These are phyloP conservation scores for Solanum lignicaule DNA, from an alignment of 257 asterid genomes.

Conservation along the genomic window DNA sequence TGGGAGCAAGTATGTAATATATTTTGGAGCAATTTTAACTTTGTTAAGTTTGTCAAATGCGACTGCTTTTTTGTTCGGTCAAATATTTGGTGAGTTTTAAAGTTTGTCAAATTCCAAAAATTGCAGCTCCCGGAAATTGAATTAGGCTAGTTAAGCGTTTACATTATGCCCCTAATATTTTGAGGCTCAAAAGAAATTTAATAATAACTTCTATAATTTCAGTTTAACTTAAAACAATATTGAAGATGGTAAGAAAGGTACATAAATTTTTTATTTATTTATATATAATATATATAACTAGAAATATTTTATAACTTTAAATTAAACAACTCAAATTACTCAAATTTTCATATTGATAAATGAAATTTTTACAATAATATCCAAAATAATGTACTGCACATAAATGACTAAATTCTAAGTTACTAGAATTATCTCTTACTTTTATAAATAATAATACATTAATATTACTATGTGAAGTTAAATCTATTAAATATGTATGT, in stretches of 20 bases:
- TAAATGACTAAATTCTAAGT: not conserved
- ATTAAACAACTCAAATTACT: not conserved
- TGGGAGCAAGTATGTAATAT: not conserved
- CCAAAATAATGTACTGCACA: not conserved
- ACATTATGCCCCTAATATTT: not conserved
- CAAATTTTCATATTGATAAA: not conserved
- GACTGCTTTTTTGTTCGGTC: not conserved
- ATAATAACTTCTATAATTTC: too few species aligned
- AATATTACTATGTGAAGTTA: too few species aligned
- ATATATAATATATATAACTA: too few species aligned
- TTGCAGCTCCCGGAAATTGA: not conserved
- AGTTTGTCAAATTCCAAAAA: not conserved
- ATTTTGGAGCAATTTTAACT: not conserved
- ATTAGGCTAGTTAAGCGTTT: not conserved
- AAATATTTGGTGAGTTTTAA: too few species aligned
- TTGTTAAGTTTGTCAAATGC: not conserved
- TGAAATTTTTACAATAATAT: not conserved
- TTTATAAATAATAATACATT: too few species aligned
- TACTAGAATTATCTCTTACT: too few species aligned
- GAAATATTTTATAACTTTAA: not conserved
- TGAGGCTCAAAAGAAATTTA: not conserved
- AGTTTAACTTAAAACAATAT: not conserved
- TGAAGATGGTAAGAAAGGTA: not conserved
- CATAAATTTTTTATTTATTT: too few species aligned
- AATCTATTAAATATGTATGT: too few species aligned